Conservation (phyloP, 768 basidiomycete genomes). For the Hygrocybe coccinea region DNA sequence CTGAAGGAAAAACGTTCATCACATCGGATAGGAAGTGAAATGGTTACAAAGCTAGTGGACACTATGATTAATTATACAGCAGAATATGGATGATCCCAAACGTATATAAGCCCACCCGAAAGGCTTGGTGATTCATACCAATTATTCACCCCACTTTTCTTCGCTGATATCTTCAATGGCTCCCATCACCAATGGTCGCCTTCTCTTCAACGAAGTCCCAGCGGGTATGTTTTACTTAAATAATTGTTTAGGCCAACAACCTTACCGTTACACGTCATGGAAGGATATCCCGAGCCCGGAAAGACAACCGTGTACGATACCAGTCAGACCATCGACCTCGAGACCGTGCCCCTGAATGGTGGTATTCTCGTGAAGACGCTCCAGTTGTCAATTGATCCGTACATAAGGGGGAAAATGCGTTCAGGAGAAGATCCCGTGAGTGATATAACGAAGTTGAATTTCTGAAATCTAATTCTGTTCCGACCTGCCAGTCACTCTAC, state of each 20-base stretch:
- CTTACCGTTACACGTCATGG: background rate
- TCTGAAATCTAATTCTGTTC: slow-evolving; percentile 7
- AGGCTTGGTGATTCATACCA: no score
- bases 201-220: slow-evolving; percentile 5
- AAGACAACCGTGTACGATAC: slow-evolving; percentile 38
- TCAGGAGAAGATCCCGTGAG: slow-evolving; percentile 4
- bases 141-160: no score
- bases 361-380: slow-evolving; percentile 43
- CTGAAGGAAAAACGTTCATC: no score
- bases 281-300: slow-evolving; percentile 32
- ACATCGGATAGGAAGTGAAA: no score
- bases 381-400: slow-evolving; percentile 44
- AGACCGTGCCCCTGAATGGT: slow-evolving; percentile 34
- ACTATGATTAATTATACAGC: no score
- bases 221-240: background rate
- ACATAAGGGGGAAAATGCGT: slow-evolving; percentile 37
- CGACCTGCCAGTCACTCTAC: slow-evolving; percentile 16
- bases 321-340: slow-evolving; percentile 40
- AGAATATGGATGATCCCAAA: no score
- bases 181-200: slow-evolving; percentile 2
- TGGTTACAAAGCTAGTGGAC: no score
- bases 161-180: background rate
- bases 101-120: no score
- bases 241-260: background rate
- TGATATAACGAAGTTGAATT: no score